phyloP scores from a whole-genome alignment of 2,329 filamentous ascomycete species.

The Sclerotinia spermophila region DNA sequence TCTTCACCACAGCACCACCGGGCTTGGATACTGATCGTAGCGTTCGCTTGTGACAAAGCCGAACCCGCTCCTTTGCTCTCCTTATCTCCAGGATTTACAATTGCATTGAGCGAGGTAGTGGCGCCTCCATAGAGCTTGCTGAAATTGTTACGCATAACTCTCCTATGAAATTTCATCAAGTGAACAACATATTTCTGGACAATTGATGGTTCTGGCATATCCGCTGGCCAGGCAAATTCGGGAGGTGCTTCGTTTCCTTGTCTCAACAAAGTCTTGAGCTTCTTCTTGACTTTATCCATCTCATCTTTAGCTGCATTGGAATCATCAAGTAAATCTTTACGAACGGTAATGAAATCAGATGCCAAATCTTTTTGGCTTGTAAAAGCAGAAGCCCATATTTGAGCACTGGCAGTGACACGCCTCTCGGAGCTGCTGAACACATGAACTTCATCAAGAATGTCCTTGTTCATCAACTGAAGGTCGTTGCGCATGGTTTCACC shows the following conservation, averaged over 20 bases:
- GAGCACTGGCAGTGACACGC: slow-evolving; percentile 89
- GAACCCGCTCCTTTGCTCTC: slow-evolving; percentile 34
- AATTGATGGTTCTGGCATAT: slow-evolving; percentile 89
- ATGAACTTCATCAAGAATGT: slow-evolving; percentile 86
- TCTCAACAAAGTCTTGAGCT: slow-evolving; percentile 86
- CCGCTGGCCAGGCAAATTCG: slow-evolving; percentile 96
- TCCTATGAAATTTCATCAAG: slow-evolving; percentile 94
- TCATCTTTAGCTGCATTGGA: slow-evolving; percentile 98
- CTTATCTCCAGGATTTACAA: slow-evolving; percentile 48
- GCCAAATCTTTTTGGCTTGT: slow-evolving; percentile 81
- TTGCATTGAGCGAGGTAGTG: slow-evolving; percentile 58
- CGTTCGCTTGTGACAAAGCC: slow-evolving; percentile 56
- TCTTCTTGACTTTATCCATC: slow-evolving; percentile 99
- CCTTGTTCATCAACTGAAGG: slow-evolving; percentile 84
- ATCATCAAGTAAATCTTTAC: slow-evolving; percentile 93
- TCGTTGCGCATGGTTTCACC: slow-evolving; percentile 96
- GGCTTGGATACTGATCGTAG: slow-evolving; percentile 70
- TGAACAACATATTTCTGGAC: slow-evolving; percentile 91
- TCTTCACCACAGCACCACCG: slow-evolving; percentile 98
- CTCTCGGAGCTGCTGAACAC: slow-evolving; percentile 96
- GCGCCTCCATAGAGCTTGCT: slow-evolving; percentile 68
- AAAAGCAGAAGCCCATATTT: slow-evolving; percentile 92
- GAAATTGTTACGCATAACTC: slow-evolving; percentile 94
- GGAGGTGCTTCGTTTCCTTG: slow-evolving; percentile 91
- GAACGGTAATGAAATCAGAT: slow-evolving; percentile 80